These are phyloP conservation scores for Phaffia australis DNA, from an alignment of 768 basidiomycete species.

Conservation along the genomic window DNA sequence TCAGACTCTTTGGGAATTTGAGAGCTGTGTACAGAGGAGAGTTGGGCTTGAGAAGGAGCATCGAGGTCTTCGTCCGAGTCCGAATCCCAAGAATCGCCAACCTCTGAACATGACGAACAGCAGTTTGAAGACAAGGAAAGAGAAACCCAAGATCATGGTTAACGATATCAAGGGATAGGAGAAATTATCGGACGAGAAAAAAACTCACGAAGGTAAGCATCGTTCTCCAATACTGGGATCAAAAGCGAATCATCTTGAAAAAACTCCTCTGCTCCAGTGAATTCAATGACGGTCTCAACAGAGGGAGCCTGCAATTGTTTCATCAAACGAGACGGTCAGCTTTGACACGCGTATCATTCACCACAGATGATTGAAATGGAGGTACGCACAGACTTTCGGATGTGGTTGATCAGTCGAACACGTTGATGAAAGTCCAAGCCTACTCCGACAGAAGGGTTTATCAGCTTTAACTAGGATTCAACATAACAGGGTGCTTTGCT, in stretches of 20 bases:
- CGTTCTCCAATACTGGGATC: constrained; percentile 69
- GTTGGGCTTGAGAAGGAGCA: constrained; percentile 21
- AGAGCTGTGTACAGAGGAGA: background rate
- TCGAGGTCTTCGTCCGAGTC: constrained; percentile 49
- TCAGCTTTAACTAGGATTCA: background rate
- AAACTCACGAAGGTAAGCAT: constrained; percentile 73
- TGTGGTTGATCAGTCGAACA: constrained; percentile 75
- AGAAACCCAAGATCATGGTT: too few species aligned
- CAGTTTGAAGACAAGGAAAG: background rate
- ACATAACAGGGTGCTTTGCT: too few species aligned
- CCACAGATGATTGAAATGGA: background rate
- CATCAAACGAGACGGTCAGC: background rate
- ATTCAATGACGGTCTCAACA: constrained; percentile 41
- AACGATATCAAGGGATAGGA: background rate
- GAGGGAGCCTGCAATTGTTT: constrained; percentile 37
- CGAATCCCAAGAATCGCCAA: constrained; percentile 42
- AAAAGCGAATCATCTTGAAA: constrained; percentile 70
- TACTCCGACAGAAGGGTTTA: constrained; percentile 33
- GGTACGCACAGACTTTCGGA: constrained; percentile 57
- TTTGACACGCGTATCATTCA: too few species aligned
- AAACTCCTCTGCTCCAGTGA: constrained; percentile 53
- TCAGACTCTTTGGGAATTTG: constrained; percentile 7
- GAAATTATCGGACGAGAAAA: background rate
- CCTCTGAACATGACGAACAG: constrained; percentile 12
- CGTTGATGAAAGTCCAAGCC: constrained; percentile 68